Base-by-base conservation (phyloP, 2,329 filamentous ascomycete genomes). In the Monosporascus sp. region DNA sequence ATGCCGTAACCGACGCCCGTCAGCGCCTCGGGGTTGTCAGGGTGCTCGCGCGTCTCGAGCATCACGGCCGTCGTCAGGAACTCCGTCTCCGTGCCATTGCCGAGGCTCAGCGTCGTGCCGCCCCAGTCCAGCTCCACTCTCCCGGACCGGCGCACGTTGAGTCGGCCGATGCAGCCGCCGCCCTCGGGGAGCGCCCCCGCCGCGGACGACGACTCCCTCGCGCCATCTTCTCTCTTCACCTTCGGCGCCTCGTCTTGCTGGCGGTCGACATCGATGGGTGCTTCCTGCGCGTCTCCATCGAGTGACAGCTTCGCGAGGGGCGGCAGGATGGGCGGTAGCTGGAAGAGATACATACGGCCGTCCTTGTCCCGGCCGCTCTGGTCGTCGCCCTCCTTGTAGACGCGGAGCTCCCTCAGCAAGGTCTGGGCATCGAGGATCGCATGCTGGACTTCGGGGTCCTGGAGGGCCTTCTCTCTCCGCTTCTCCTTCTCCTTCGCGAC, bases 41-140 rank as follows among this genome's bases (percentile, higher is more conserved):
- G 53, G 51, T 65, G 60, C 52, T 83, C 79, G 39, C 75, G 75
- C 60, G 82, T 75, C 63, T 85, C 82, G 7, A 85, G 72, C 50
- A 87, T 75, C 49, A 84, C 78, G 2, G 81, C 81, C 39, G 79
- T 80, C 11, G 79, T 83, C 55, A 83, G 60, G 62, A 85, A 86
- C 58, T 77, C 76, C 22, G 70, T 67, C 47, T 72, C 68, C 25
- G 78, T 76, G 50, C 77, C 78, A 14, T 78, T 74, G 20, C 78
- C 81, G 57, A 86, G 70, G 60, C 79, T 74, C 52, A 85, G 72
- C 37, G 70, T 73, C 55, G 75, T 76, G 25, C 83, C 82, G 49
- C 83, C 83, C 81, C 82, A 87, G 66, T 79, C 77, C 35, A 87
- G 70, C 66, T 85, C 81, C 2, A 83, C 78, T 54, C 78, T 80